Evolutionary conservation across 2,329 filamentous ascomycete species (phyloP).

Genomic region (Talaromyces sp.): DNA sequence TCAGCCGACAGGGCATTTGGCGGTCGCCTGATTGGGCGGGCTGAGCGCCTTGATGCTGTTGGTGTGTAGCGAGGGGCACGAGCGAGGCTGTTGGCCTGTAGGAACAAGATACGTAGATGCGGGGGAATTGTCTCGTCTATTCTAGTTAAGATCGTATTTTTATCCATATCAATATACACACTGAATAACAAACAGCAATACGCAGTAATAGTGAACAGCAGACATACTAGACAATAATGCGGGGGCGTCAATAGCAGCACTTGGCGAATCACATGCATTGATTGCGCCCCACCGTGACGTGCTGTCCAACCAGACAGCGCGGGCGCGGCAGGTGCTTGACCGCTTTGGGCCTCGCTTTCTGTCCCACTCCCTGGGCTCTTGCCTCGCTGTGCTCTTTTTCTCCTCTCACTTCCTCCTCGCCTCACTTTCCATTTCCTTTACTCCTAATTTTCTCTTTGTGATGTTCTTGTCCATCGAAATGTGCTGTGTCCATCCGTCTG

Average conservation of each 20-base stretch:
- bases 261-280: neutral
- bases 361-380: neutral
- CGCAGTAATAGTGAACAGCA: neutral
- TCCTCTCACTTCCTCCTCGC: neutral
- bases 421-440: neutral
- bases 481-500: neutral
- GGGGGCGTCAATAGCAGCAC: neutral
- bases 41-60: neutral
- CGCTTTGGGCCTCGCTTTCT: neutral
- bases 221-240: neutral
- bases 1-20: neutral
- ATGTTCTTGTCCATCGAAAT: constrained; percentile 6
- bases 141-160: neutral
- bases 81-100: neutral
- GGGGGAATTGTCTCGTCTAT: neutral
- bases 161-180: too few species aligned
- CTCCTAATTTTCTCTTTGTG: neutral
- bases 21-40: neutral
- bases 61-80: neutral
- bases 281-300: neutral
- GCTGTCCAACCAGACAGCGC: neutral
- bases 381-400: neutral
- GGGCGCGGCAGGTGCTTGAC: neutral
- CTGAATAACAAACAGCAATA: neutral
- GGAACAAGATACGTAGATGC: neutral